A percentile compares a stretch with the other conserved stretches of the same genome.
Conservation (phyloP, 164 flowering plant genomes). For the Euptelea pleiosperma region DNA sequence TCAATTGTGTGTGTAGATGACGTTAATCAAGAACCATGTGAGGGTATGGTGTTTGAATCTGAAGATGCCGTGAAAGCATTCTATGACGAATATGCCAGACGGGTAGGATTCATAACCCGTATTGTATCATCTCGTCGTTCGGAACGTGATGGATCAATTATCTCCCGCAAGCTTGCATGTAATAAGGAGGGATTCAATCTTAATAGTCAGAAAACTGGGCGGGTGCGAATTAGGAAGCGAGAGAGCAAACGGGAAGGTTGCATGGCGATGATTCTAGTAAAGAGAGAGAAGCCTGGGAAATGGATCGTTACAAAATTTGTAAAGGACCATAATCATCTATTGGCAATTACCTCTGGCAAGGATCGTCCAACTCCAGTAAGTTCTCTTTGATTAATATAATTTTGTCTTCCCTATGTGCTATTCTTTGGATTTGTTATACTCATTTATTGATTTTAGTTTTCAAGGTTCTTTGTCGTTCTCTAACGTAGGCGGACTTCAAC, state of each 20-base stretch:
- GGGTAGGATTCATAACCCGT: conserved; percentile 43
- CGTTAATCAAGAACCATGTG: conserved; percentile 37
- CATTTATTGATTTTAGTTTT: neutral
- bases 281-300: conserved; percentile 48
- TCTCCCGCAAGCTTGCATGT: conserved; percentile 48
- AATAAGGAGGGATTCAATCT: conserved; percentile 26
- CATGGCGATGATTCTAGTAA: conserved; percentile 38
- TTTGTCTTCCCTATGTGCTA: too few relatives aligned
- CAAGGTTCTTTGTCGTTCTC: neutral
- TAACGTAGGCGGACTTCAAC: too few relatives aligned
- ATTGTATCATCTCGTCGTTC: conserved; percentile 47
- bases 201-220: conserved; percentile 19
- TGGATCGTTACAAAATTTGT: conserved; percentile 61
- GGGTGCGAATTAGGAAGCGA: conserved; percentile 23
- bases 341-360: conserved; percentile 35
- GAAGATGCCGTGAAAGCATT: conserved; percentile 47
- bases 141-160: conserved; percentile 47
- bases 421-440: neutral
- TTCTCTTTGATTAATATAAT: neutral
- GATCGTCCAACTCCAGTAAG: conserved; percentile 51
- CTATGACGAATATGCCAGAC: conserved; percentile 52
- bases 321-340: conserved; percentile 68
- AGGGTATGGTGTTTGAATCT: conserved; percentile 57
- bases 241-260: conserved; percentile 36
- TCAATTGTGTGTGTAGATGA: conserved; percentile 20